Evolutionary conservation across 169 alveolate genomes (phyloP), one percentile per base, ranked within the genome.

Genomic region (Plasmodium coatneyi): DNA sequence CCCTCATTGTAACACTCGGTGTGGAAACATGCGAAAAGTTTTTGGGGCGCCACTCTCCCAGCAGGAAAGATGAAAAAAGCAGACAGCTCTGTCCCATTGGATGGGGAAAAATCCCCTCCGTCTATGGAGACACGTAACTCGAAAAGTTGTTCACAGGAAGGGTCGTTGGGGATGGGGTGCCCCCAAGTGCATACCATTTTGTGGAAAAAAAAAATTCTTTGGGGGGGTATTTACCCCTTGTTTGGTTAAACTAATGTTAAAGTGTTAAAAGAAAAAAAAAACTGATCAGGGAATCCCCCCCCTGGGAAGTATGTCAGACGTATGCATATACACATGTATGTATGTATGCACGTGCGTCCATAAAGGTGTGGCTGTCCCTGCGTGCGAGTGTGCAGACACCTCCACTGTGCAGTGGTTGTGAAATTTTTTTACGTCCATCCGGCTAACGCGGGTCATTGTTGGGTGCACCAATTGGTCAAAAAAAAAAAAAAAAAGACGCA

Each of bases 161-260:
- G 52, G 52, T 9, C 52, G 52, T 9, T 43, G 72, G 12, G 30
- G 72, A 19, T 56, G 7, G 30, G 72, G 72, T 56, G 72, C 72
- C 72, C 72, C 72, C 72, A n/a, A 56, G 30, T 56, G 72, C 72
- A 56, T 56, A 56, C 72, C 72, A n/a, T 56, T 56, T 56, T 56
- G 72, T n/a, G 7, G 3, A 32, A n/a, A 7, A 56, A 7, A 43
- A 43, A 7, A 7, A 3, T 54, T 19, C 5, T 54, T 56, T 56
- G 22, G 72, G 30, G 72, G 22, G 4, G 16, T 56, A 16, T 56
- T 56, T n/a, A 43, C 52, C 52, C 3, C 52, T 9, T 46, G 56
- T 46, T 12, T 46, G 56, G 5, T 12, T 46, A 46, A 46, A 46
- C 56, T 46, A 3, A 12, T 3, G 74, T 60, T 60, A 60, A 60